phyloP scores from a whole-genome alignment of 805 yeast genomes.

The Kregervanrija fluxuum region DNA sequence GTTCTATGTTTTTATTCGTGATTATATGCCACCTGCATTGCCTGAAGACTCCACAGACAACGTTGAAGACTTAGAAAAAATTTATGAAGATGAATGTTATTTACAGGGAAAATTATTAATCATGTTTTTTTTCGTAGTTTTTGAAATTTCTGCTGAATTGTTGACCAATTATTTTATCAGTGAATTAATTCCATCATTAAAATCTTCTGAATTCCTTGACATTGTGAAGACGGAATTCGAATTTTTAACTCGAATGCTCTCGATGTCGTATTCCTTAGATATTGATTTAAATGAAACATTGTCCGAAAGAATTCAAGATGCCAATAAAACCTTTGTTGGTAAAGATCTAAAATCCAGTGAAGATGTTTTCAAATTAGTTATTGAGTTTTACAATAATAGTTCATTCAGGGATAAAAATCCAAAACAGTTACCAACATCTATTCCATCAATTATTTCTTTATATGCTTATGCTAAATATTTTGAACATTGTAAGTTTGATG shows the following conservation, averaged over 20 bases:
- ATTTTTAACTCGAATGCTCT: constrained; percentile 21
- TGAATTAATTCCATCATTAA: neutral
- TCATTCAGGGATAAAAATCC: constrained; percentile 10
- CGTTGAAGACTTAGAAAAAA: constrained; percentile 30
- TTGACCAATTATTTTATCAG: neutral
- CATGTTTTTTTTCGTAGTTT: constrained; percentile 43
- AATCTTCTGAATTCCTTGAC: neutral
- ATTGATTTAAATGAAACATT: constrained; percentile 43
- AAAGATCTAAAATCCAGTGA: constrained; percentile 24
- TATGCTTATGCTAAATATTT: constrained; percentile 18
- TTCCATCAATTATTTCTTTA: constrained; percentile 8
- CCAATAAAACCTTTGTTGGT: constrained; percentile 35
- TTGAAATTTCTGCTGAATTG: neutral
- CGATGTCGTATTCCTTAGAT: constrained; percentile 60
- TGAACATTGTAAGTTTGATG: constrained; percentile 6
- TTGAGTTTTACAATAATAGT: constrained; percentile 35
- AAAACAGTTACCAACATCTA: constrained; percentile 9
- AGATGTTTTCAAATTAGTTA: constrained; percentile 33
- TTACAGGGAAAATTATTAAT: constrained; percentile 61
- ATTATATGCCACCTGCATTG: constrained; percentile 40
- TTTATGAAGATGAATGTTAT: constrained; percentile 48
- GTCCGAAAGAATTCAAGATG: constrained; percentile 26
- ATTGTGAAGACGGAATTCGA: constrained; percentile 9
- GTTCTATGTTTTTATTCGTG: constrained; percentile 55
- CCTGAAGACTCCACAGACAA: constrained; percentile 32